A percentile compares a stretch with the other conserved stretches of the same genome.
These are phyloP conservation scores for Hypoxylon sp. DNA, from an alignment of 2,329 filamentous ascomycete genomes.

Conservation along the genomic window DNA sequence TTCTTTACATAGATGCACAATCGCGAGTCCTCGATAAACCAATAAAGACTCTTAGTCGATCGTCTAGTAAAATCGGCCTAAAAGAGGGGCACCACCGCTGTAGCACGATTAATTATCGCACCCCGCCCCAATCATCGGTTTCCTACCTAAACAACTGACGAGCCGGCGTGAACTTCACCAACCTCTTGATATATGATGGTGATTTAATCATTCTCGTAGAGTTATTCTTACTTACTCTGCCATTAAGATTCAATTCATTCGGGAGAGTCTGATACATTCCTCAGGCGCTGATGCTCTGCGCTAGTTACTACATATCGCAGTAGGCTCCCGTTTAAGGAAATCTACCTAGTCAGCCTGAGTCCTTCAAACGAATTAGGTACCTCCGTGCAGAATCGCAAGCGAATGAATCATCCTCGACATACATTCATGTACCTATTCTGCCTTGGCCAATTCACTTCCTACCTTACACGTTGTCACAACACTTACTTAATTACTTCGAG, in stretches of 20 bases:
- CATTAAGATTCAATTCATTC: constrained; percentile 13
- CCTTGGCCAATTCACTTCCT: constrained; percentile 22
- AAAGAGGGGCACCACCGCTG: constrained; percentile 21
- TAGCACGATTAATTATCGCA: constrained; percentile 40
- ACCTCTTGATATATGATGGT: constrained; percentile 8
- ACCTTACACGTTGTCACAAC: constrained; percentile 16
- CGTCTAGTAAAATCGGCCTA: constrained; percentile 27
- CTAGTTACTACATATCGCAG: constrained; percentile 25
- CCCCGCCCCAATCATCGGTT: constrained; percentile 27
- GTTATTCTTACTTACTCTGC: constrained; percentile 13
- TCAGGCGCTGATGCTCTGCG: constrained; percentile 12
- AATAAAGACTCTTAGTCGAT: constrained; percentile 2
- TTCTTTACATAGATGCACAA: constrained; percentile 10
- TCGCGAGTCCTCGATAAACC: constrained; percentile 21
- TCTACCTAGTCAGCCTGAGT: constrained; percentile 27
- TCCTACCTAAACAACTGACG: constrained; percentile 17
- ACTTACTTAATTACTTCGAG: constrained; percentile 10
- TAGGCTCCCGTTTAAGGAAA: constrained; percentile 19
- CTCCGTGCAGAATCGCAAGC: constrained; percentile 21
- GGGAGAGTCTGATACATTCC: constrained; percentile 9
- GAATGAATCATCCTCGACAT: constrained; percentile 9
- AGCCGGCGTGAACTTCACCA: constrained; percentile 13
- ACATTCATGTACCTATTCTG: constrained; percentile 2
- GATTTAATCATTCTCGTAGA: constrained; percentile 20
- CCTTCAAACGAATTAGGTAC: constrained; percentile 18